Evolutionary conservation across 768 basidiomycete species (phyloP).

Genomic region (Leccinum variicolor): DNA sequence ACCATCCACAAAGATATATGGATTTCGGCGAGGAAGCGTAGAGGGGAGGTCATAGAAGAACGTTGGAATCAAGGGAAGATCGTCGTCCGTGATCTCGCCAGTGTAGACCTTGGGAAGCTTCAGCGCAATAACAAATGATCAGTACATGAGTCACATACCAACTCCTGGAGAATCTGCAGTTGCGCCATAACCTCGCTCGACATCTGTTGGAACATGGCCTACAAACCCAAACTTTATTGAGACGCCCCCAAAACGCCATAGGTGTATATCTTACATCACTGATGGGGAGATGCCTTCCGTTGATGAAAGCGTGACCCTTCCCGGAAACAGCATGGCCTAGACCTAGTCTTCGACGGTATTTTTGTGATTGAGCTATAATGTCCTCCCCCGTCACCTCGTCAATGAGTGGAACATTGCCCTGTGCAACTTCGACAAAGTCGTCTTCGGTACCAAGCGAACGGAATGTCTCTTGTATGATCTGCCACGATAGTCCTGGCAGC

Average conservation of each 20-base stretch:
- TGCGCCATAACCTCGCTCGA: constrained; percentile 50
- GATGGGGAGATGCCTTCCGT: constrained; percentile 75
- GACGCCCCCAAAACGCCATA: neutral
- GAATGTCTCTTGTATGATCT: constrained; percentile 38
- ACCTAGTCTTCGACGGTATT: constrained; percentile 59
- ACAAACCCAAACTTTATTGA: neutral
- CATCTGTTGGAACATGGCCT: constrained; percentile 28
- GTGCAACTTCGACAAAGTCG: constrained; percentile 41
- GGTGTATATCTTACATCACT: constrained; percentile 52
- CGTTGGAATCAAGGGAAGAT: constrained; percentile 49
- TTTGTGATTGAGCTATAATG: constrained; percentile 42
- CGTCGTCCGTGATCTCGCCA: constrained; percentile 53
- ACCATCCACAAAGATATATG: constrained; percentile 60
- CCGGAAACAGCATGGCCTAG: constrained; percentile 35
- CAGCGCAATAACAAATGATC: neutral
- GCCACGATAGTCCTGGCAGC: constrained; percentile 41
- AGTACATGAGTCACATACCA: constrained; percentile 40
- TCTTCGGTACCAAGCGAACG: constrained; percentile 33
- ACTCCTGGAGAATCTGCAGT: constrained; percentile 68
- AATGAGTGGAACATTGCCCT: constrained; percentile 18
- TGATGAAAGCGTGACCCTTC: constrained; percentile 77
- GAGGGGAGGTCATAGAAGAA: constrained; percentile 92
- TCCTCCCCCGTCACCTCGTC: constrained; percentile 30
- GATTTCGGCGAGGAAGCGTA: constrained; percentile 67
- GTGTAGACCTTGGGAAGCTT: constrained; percentile 47